Evolutionary conservation across 108 stramenopile species (phyloP).

Genomic region (Pseudonitzschia delicatissima): DNA sequence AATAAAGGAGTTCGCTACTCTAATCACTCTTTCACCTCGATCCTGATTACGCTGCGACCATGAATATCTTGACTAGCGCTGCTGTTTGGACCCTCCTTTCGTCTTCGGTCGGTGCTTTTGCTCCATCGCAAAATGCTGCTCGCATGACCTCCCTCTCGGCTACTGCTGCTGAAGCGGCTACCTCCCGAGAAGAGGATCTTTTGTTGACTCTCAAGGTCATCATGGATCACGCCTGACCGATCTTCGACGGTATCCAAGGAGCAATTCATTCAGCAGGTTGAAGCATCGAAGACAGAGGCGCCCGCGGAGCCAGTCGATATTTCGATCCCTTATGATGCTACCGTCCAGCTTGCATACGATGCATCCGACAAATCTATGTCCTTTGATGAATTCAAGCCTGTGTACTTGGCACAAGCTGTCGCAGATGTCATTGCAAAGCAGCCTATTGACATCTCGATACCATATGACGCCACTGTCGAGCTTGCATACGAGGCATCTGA

Average conservation of each 20-base stretch:
- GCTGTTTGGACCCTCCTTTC: not conserved
- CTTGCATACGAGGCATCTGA: conserved; percentile 37
- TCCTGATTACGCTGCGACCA: too few relatives aligned
- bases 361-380: conserved; percentile 32
- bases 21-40: too few relatives aligned
- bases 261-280: conserved; percentile 39
- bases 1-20: too few relatives aligned
- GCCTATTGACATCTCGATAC: conserved; percentile 39
- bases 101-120: conserved; percentile 6
- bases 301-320: conserved; percentile 24
- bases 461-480: conserved; percentile 43
- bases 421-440: conserved; percentile 37
- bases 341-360: conserved; percentile 41
- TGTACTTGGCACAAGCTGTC: conserved; percentile 37
- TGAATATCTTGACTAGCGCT: conserved; percentile 13
- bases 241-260: conserved; percentile 43
- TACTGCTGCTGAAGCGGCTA: conserved; percentile 36
- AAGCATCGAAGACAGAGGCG: conserved; percentile 20
- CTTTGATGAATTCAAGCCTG: conserved; percentile 33
- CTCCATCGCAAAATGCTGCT: not conserved
- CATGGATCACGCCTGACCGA: conserved; percentile 40
- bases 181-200: conserved; percentile 48
- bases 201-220: conserved; percentile 48
- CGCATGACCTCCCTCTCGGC: conserved; percentile 24
- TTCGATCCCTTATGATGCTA: conserved; percentile 37